Percentiles rank a stretch among this genome's conserved stretches.
Evolutionary conservation across 768 basidiomycete genomes (phyloP).

Genomic region (Phlebiopsis flavidoalba): DNA sequence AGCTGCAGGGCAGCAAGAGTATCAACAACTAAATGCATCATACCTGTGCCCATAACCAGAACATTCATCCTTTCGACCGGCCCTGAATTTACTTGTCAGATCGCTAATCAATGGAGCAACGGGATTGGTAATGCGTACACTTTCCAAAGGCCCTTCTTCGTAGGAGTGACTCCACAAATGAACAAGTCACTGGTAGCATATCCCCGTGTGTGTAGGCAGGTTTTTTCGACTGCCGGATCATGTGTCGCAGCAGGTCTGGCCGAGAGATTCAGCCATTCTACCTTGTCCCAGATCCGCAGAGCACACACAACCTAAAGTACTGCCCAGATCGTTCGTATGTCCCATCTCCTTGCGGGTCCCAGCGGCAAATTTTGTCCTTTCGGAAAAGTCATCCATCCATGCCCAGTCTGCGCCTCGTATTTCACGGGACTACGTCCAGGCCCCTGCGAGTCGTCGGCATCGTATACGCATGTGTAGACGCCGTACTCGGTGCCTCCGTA

Average conservation of each 20-base stretch:
- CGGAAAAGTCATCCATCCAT: constrained; percentile 14
- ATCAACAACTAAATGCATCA: not conserved
- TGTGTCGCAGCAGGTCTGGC: constrained; percentile 2
- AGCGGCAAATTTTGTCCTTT: constrained; percentile 1
- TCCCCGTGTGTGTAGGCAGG: constrained; percentile 8
- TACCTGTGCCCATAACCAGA: not conserved
- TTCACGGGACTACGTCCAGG: not conserved
- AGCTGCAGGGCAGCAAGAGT: not conserved
- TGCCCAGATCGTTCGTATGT: constrained; percentile 16
- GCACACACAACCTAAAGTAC: constrained; percentile 11
- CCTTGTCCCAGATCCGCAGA: not conserved
- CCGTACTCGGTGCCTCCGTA: constrained; percentile 17
- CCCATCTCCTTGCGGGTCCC: constrained; percentile 13
- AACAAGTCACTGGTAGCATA: constrained; percentile 10
- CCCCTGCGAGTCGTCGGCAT: constrained; percentile 6
- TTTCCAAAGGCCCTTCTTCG: constrained; percentile 10
- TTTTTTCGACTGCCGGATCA: constrained; percentile 4
- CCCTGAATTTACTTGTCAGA: not conserved
- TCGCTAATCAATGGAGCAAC: not conserved
- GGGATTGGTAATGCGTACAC: constrained; percentile 2
- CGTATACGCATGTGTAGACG: not conserved
- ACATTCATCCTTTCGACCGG: constrained; percentile 7
- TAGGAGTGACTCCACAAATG: constrained; percentile 6
- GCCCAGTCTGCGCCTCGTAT: constrained; percentile 14
- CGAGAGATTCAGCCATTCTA: not conserved